Evolutionary conservation across 345 rosid genomes (phyloP).

Genomic region (Salix koriyanagi): DNA sequence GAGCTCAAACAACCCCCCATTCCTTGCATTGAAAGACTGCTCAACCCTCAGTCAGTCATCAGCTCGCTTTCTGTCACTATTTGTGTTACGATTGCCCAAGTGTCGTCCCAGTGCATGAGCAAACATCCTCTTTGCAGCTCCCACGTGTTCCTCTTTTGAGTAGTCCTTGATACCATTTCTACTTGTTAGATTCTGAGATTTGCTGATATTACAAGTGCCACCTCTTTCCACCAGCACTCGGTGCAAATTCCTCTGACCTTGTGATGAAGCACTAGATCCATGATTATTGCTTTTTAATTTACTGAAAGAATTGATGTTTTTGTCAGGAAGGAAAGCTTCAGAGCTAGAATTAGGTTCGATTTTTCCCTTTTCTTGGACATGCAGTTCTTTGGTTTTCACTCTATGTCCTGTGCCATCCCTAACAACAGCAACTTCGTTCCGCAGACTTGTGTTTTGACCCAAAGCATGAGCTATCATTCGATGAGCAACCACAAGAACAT

Average conservation of each 20-base stretch:
- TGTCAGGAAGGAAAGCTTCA: slow-evolving; percentile 6
- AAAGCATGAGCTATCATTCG: slow-evolving; percentile 79
- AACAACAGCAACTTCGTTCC: slow-evolving; percentile 8
- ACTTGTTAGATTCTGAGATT: slow-evolving; percentile 17
- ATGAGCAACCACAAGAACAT: slow-evolving; percentile 54
- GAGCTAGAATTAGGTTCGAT: slow-evolving; percentile 17
- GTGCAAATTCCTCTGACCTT: slow-evolving; percentile 19
- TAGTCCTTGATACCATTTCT: slow-evolving; percentile 29
- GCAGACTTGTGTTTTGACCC: slow-evolving; percentile 39
- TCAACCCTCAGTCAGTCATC: slow-evolving; percentile 9
- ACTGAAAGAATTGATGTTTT: neutral
- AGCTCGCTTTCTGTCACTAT: slow-evolving; percentile 23
- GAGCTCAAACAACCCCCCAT: neutral
- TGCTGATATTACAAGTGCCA: slow-evolving; percentile 2
- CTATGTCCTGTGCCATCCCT: slow-evolving; percentile 19
- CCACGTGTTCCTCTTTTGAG: slow-evolving; percentile 46
- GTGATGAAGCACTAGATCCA: slow-evolving; percentile 9
- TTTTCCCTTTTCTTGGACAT: slow-evolving; percentile 16
- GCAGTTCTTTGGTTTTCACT: slow-evolving; percentile 9
- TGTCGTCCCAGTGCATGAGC: slow-evolving; percentile 58
- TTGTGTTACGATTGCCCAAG: slow-evolving; percentile 23
- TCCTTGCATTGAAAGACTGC: neutral
- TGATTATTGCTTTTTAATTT: slow-evolving; percentile 17
- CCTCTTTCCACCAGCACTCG: slow-evolving; percentile 21
- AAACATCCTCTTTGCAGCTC: slow-evolving; percentile 67